Evolutionary conservation across 2,329 filamentous ascomycete species (phyloP).

Genomic region (Zymoseptoria crescenta): DNA sequence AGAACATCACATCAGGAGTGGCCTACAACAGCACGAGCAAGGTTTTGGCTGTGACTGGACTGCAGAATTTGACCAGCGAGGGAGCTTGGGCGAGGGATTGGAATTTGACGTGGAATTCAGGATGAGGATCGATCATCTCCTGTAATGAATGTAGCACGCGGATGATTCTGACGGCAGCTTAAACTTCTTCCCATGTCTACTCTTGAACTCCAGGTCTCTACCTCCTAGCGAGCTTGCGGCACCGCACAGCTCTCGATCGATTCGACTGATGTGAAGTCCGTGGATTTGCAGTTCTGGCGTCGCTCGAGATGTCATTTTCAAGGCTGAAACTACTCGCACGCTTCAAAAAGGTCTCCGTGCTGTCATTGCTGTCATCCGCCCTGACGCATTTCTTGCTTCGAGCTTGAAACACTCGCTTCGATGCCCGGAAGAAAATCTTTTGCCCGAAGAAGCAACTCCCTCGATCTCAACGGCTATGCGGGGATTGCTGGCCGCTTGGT

Average conservation of each 20-base stretch:
- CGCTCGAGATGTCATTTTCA: background rate
- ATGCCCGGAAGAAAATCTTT: background rate
- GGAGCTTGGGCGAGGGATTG: constrained; percentile 53
- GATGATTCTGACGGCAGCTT: background rate
- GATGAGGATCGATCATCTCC: background rate
- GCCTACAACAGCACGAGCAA: constrained; percentile 43
- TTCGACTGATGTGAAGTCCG: background rate
- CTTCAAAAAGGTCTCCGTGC: background rate
- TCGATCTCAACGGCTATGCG: background rate
- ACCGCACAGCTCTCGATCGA: background rate
- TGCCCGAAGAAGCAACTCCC: background rate
- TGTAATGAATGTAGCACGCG: background rate
- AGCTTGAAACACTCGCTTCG: background rate
- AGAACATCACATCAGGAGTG: constrained; percentile 37
- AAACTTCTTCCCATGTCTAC: background rate
- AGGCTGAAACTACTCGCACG: background rate
- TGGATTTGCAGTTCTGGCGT: background rate
- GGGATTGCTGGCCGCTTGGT: background rate
- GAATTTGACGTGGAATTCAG: constrained; percentile 46
- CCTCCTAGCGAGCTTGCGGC: no score
- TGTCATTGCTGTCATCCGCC: background rate
- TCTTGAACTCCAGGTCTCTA: background rate
- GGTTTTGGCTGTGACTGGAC: constrained; percentile 44
- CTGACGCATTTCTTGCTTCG: background rate
- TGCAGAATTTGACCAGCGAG: constrained; percentile 40